Evolutionary conservation across 345 rosid genomes (phyloP).

Genomic region (Corchorus olitorius): DNA sequence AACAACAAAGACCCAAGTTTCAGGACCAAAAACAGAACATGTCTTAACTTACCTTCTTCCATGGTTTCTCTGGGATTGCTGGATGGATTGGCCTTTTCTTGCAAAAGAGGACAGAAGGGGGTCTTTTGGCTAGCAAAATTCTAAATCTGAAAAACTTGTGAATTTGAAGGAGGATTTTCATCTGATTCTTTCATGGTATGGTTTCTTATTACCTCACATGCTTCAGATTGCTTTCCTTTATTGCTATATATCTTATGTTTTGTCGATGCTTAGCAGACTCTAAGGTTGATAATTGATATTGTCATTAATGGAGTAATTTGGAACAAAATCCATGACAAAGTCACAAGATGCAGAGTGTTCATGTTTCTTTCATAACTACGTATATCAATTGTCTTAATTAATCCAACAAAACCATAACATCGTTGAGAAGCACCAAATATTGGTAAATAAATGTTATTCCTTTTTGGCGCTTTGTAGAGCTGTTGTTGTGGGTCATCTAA

Average conservation of each 20-base stretch:
- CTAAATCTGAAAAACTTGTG: too few species aligned
- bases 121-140: too few species aligned
- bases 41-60: too few species aligned
- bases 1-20: not conserved
- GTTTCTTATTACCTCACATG: not conserved
- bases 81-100: too few species aligned
- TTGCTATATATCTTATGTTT: not conserved
- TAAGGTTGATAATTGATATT: not conserved
- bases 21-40: not conserved
- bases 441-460: not conserved
- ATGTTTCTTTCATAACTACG: not conserved
- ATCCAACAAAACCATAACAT: not conserved
- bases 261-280: not conserved
- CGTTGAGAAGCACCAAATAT: not conserved
- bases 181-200: not conserved
- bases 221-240: not conserved
- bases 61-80: too few species aligned
- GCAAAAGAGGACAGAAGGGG: not conserved
- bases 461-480: not conserved
- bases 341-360: not conserved
- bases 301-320: not conserved
- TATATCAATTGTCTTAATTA: not conserved
- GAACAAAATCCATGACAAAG: not conserved
- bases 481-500: not conserved
- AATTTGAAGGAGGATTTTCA: too few species aligned